Percentiles rank a stretch among this genome's conserved stretches.
These are phyloP conservation scores for Eremochloa ophiuroides DNA, from an alignment of 176 grass and related monocot species.

Conservation along the genomic window DNA sequence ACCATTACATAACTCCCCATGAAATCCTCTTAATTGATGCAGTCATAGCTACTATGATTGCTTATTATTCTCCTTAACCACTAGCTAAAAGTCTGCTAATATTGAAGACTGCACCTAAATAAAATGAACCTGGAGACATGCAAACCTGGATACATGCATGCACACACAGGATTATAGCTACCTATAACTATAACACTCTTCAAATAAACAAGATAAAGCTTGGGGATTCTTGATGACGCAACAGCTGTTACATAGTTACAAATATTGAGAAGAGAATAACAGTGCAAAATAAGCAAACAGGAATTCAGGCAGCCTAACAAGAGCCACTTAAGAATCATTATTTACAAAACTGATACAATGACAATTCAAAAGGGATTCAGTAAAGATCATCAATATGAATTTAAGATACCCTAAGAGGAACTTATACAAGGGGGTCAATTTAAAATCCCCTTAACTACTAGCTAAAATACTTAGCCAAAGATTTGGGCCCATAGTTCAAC, in stretches of 20 bases:
- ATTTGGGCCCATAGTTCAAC: background rate
- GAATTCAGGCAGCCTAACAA: background rate
- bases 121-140: background rate
- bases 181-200: background rate
- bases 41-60: too few relatives aligned
- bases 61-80: too few relatives aligned
- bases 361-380: background rate
- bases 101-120: background rate
- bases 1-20: background rate
- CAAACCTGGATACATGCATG: too few relatives aligned
- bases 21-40: background rate
- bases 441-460: too few relatives aligned
- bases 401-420: background rate
- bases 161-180: background rate
- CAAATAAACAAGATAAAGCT: conserved; percentile 7
- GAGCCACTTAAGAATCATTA: background rate
- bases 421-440: background rate
- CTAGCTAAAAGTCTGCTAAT: too few relatives aligned
- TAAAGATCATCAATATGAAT: background rate
- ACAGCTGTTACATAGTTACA: background rate
- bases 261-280: background rate
- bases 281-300: background rate
- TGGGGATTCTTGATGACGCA: background rate
- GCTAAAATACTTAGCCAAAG: background rate
- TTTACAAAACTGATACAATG: background rate